Base-by-base conservation (phyloP, 192 early-diverging fungal species). In the Phlyctochytrium planicorne region DNA sequence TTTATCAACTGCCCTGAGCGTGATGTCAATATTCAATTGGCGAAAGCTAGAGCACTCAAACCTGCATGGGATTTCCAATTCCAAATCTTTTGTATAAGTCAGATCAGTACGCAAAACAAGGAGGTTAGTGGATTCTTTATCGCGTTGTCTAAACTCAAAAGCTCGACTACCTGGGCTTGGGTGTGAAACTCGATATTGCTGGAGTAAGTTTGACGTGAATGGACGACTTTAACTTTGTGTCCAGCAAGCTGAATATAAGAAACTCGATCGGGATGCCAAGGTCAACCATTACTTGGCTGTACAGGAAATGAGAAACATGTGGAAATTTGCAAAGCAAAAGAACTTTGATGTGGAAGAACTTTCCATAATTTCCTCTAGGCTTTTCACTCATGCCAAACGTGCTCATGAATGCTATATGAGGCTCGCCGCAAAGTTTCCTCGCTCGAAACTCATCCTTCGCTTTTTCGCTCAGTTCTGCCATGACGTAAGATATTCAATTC, bases 231-330 rank as follows among this genome's bases (percentile, higher is more conserved):
- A 14, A 14, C 14, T n/a, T 16, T 59, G 16, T 34, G n/a, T 62
- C 10, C n/a, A 33, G 61, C 61, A 32, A 29, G 65, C 65, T 12
- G 65, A 66, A 57, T 32, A 30, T 30, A 40, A 66, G 34, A 66
- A 66, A 32, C 50, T 53, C 29, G 65, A 66, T 32, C 24, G 24
- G 53, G 65, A 66, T 53, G 65, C 65, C 14, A 66, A 66, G 56
- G 25, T 66, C 2, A 55, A 66, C 33, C 65, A 66, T 33, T 66
- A 57, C 32, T 27, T 66, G 3, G 33, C 30, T 2, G 23, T 66
- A 2, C 52, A 55, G 35, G 65, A 66, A 24, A 30, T 34, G 29
- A 50, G 65, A 30, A 56, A 24, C 52, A 52, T 66, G 65, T 66
- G 65, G 65, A 53, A 66, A 57, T 32, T 66, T 40, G 50, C 56